Conservation (phyloP, 495 filamentous ascomycete species). For the Entonaema liquescens region DNA sequence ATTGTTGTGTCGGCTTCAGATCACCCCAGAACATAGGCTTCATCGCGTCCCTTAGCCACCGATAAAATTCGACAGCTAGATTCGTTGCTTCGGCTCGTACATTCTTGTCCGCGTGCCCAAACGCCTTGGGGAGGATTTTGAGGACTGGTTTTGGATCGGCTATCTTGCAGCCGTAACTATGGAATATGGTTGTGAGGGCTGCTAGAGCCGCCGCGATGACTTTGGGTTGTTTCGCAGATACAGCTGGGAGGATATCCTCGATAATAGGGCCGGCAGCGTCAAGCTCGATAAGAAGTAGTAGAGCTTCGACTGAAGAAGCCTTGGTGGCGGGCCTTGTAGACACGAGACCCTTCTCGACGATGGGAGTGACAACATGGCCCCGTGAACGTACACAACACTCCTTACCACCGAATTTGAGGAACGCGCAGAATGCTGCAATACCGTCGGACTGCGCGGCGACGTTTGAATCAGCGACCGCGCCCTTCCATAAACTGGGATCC, state of each 20-base stretch:
- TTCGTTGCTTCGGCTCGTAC: slow-evolving; percentile 94
- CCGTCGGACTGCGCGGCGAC: slow-evolving; percentile 97
- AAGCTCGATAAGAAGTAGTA: slow-evolving; percentile 88
- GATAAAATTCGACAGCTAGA: slow-evolving; percentile 91
- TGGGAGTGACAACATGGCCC: slow-evolving; percentile 72
- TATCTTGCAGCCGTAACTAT: slow-evolving; percentile 95
- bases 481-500: slow-evolving; percentile 89
- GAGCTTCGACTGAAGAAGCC: slow-evolving; percentile 81
- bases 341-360: slow-evolving; percentile 91
- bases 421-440: slow-evolving; percentile 83
- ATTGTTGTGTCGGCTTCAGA: slow-evolving; percentile 93
- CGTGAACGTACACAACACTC: slow-evolving; percentile 85
- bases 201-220: slow-evolving; percentile 85
- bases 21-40: slow-evolving; percentile 98
- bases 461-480: slow-evolving; percentile 92
- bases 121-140: slow-evolving; percentile 88
- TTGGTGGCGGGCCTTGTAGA: slow-evolving; percentile 90
- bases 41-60: slow-evolving; percentile 97
- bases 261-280: slow-evolving; percentile 87
- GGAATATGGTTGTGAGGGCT: slow-evolving; percentile 82
- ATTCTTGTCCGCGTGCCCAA: slow-evolving; percentile 98
- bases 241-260: slow-evolving; percentile 85
- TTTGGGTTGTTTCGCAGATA: slow-evolving; percentile 94
- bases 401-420: slow-evolving; percentile 84
- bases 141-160: slow-evolving; percentile 96